These are phyloP conservation scores for Nicotiana tabacum DNA, from an alignment of 257 asterid genomes.

Conservation along the genomic window DNA sequence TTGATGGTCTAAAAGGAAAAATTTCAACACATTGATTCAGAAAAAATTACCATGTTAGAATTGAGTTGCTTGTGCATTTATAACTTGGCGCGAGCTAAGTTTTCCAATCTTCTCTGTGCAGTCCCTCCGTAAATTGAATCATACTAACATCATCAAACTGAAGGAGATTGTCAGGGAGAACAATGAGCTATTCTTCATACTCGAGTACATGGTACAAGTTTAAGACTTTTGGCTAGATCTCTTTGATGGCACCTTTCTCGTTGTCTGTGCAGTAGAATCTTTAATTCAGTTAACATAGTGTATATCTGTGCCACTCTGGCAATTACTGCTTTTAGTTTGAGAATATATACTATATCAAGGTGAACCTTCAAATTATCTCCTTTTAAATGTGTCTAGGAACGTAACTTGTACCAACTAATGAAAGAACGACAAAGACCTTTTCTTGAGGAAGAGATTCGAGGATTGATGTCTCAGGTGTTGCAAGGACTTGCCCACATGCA, in stretches of 20 bases:
- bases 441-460: conserved; percentile 77
- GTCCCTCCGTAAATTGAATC: conserved; percentile 82
- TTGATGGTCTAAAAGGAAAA: not conserved
- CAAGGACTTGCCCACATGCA: conserved; percentile 90
- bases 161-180: conserved; percentile 89
- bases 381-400: conserved; percentile 47
- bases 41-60: conserved; percentile 5
- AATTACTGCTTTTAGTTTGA: not conserved
- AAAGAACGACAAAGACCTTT: conserved; percentile 58
- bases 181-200: conserved; percentile 88
- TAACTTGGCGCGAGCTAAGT: conserved; percentile 13
- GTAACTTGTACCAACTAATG: conserved; percentile 81
- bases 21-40: not conserved
- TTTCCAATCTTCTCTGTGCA: conserved; percentile 27
- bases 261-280: conserved; percentile 1
- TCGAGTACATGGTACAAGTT: conserved; percentile 81
- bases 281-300: not conserved
- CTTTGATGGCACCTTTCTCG: not conserved
- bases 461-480: conserved; percentile 79
- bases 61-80: not conserved
- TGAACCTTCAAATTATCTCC: not conserved
- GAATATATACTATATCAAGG: not conserved
- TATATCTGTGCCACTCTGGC: not conserved
- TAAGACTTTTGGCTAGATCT: not conserved
- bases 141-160: conserved; percentile 84